A percentile compares a stretch with the other conserved stretches of the same genome.
These are phyloP conservation scores for Fistulinella staudtii DNA, from an alignment of 1,284 basidiomycete genomes.

Conservation along the genomic window DNA sequence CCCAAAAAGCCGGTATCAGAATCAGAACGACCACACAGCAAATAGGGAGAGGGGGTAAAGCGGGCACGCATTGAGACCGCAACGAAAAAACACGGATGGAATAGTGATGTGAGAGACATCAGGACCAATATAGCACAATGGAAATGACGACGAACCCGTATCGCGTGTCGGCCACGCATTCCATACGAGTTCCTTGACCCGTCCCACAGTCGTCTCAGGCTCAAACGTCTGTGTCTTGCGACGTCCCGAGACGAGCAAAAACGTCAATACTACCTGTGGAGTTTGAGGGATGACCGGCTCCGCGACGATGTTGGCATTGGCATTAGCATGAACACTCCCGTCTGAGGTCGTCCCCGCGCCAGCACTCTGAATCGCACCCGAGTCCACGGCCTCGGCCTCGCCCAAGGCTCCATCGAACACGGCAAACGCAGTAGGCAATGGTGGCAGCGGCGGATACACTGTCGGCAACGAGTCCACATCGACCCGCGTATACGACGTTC, in stretches of 20 bases:
- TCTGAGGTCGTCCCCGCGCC: no score
- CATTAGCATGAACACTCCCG: no score
- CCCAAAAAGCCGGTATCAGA: not conserved
- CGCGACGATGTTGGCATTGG: no score
- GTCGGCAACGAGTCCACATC: slow-evolving; percentile 24
- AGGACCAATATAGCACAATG: no score
- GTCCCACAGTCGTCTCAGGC: slow-evolving; percentile 71
- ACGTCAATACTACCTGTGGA: slow-evolving; percentile 67
- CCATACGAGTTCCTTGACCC: slow-evolving; percentile 84
- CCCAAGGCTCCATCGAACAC: no score
- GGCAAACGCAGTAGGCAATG: slow-evolving; percentile 5
- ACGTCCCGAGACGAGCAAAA: slow-evolving; percentile 72
- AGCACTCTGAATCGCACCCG: no score
- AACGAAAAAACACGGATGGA: no score
- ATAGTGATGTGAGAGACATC: no score
- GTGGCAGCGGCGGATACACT: slow-evolving; percentile 23
- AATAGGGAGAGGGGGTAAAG: not conserved
- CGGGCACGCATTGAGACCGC: no score
- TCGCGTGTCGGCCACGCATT: slow-evolving; percentile 77
- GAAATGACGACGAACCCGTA: slow-evolving; percentile 20
- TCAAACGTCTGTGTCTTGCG: slow-evolving; percentile 75
- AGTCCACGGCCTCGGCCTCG: no score
- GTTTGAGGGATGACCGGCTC: slow-evolving; percentile 43
- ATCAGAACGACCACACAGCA: not conserved
- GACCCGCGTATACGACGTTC: slow-evolving; percentile 31